phyloP scores from a whole-genome alignment of 2,329 filamentous ascomycete species.

The Thermomyces lanuginosus region DNA sequence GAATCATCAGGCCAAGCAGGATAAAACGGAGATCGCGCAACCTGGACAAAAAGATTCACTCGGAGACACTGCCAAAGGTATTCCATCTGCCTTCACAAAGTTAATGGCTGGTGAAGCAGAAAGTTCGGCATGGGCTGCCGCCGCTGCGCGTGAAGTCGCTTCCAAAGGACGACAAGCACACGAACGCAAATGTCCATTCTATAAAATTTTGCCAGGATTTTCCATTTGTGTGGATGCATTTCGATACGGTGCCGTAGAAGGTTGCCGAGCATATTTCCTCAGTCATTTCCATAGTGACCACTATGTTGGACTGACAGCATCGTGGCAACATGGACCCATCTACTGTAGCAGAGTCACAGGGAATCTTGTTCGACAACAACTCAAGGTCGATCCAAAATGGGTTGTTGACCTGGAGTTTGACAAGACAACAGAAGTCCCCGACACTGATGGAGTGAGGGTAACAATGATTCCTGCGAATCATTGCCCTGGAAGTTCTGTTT shows the following conservation, averaged over 20 bases:
- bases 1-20: conserved; percentile 39
- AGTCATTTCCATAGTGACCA: conserved; percentile 98
- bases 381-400: conserved; percentile 73
- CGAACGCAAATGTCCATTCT: conserved; percentile 86
- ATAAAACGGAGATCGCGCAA: conserved; percentile 52
- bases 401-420: conserved; percentile 79
- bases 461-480: conserved; percentile 96
- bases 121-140: conserved; percentile 74
- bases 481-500: conserved; percentile 86
- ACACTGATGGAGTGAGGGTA: conserved; percentile 65
- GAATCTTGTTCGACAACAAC: conserved; percentile 71
- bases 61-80: conserved; percentile 27
- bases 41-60: conserved; percentile 74
- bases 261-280: conserved; percentile 86
- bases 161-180: conserved; percentile 75
- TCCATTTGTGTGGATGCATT: conserved; percentile 93
- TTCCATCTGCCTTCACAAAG: conserved; percentile 67
- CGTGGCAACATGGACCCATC: conserved; percentile 84
- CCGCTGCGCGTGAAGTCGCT: conserved; percentile 61
- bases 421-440: conserved; percentile 57
- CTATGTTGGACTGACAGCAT: conserved; percentile 76
- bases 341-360: conserved; percentile 90
- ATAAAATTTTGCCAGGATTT: conserved; percentile 91
- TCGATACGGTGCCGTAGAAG: conserved; percentile 81
- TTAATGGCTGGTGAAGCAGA: conserved; percentile 88